Percentiles rank a stretch among this genome's conserved stretches.
phyloP scores from a whole-genome alignment of 2,329 filamentous ascomycete species.

The Ceratocystis diversiconidia region DNA sequence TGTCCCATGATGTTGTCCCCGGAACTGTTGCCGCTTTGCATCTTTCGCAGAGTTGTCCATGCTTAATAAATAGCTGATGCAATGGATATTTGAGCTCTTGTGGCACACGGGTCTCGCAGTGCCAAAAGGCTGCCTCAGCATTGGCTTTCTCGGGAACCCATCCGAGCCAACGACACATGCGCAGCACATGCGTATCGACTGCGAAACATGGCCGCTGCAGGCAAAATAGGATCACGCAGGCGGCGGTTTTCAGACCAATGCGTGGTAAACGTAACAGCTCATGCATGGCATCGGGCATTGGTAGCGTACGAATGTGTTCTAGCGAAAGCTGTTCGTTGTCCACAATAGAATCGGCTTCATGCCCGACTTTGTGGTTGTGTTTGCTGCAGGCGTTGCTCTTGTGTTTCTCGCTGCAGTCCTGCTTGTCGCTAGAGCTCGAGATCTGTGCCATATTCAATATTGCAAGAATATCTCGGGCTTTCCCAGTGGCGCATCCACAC shows the following conservation, averaged over 20 bases:
- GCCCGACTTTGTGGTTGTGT: conserved; percentile 27
- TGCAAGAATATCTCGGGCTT: conserved; percentile 57
- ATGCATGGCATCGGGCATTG: conserved; percentile 34
- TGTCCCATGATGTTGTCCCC: conserved; percentile 40
- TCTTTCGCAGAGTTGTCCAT: conserved; percentile 34
- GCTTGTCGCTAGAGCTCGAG: conserved; percentile 30
- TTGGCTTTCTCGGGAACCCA: conserved; percentile 40
- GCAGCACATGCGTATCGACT: conserved; percentile 43
- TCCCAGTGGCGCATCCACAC: conserved; percentile 57
- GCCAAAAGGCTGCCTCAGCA: conserved; percentile 35
- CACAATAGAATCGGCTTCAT: conserved; percentile 24
- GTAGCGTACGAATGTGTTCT: conserved; percentile 35
- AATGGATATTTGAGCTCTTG: conserved; percentile 40
- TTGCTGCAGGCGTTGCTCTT: background rate
- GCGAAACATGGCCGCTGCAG: conserved; percentile 40
- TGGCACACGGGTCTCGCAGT: conserved; percentile 39
- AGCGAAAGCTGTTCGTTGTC: conserved; percentile 31
- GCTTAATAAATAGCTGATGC: conserved; percentile 40
- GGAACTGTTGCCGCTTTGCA: conserved; percentile 36
- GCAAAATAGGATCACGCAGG: conserved; percentile 43
- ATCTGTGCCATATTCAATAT: conserved; percentile 56
- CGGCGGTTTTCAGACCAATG: conserved; percentile 43
- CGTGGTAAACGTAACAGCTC: conserved; percentile 38
- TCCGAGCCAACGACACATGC: conserved; percentile 37
- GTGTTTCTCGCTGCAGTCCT: no score